Evolutionary conservation across 2,329 filamentous ascomycete species (phyloP).

Genomic region (Fusarium mexicanum): DNA sequence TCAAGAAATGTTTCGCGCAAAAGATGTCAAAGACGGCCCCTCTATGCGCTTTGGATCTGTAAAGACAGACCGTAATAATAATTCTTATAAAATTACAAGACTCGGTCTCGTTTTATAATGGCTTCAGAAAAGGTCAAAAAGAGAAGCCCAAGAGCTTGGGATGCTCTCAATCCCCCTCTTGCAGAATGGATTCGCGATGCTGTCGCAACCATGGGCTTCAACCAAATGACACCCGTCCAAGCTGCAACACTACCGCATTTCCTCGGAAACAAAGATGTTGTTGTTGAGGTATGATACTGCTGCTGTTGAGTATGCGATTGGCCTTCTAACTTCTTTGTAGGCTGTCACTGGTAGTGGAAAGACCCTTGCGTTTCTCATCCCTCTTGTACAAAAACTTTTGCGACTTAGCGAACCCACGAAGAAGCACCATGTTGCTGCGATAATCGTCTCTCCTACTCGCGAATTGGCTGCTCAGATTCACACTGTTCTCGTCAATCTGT

Average conservation of each 20-base stretch:
- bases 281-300: slow-evolving; percentile 72
- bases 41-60: slow-evolving; percentile 28
- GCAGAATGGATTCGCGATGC: slow-evolving; percentile 83
- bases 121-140: slow-evolving; percentile 50
- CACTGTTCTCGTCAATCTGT: slow-evolving; percentile 77
- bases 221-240: slow-evolving; percentile 93
- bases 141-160: slow-evolving; percentile 60
- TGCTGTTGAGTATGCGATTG: background rate
- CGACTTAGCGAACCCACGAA: slow-evolving; percentile 84
- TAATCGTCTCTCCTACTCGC: slow-evolving; percentile 89
- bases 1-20: slow-evolving; percentile 44
- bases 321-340: slow-evolving; percentile 47
- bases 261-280: slow-evolving; percentile 89
- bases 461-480: slow-evolving; percentile 94
- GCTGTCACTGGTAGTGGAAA: slow-evolving; percentile 93
- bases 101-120: slow-evolving; percentile 36
- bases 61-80: background rate
- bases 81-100: background rate
- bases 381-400: slow-evolving; percentile 83
- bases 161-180: slow-evolving; percentile 51
- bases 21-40: slow-evolving; percentile 20
- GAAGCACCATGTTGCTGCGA: slow-evolving; percentile 88
- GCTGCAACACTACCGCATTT: slow-evolving; percentile 90
- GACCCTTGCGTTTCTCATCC: slow-evolving; percentile 86
- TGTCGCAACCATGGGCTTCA: slow-evolving; percentile 84